phyloP scores from a whole-genome alignment of 2,329 filamentous ascomycete genomes.

The Sordariomycetes sp. region DNA sequence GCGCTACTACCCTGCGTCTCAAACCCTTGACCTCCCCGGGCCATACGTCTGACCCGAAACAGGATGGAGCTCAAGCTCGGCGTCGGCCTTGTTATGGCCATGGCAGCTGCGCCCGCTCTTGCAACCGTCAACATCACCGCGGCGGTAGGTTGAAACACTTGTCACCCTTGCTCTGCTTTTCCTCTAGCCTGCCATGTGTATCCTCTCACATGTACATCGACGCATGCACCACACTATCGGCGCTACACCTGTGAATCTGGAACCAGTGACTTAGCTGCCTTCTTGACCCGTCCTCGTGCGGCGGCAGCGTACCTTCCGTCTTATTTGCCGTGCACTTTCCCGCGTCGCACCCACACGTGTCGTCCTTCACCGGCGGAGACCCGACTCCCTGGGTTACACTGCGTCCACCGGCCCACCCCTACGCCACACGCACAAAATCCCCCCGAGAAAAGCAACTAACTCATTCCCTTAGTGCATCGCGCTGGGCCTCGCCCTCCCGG shows the following conservation, averaged over 20 bases:
- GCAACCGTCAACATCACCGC: background rate
- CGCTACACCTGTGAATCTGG: background rate
- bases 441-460: background rate
- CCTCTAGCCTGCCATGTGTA: background rate
- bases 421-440: background rate
- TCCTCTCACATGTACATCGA: background rate
- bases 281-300: background rate
- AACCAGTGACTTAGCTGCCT: background rate
- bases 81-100: background rate
- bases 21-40: background rate
- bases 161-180: background rate
- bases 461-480: background rate
- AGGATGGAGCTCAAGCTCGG: background rate
- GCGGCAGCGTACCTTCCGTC: background rate
- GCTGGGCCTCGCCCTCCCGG: background rate
- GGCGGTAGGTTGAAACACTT: background rate
- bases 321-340: background rate
- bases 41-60: background rate
- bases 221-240: background rate
- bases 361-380: background rate
- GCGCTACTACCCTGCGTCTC: no score
- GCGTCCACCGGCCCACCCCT: background rate
- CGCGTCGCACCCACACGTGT: background rate
- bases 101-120: background rate
- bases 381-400: background rate